phyloP scores from a whole-genome alignment of 2,329 filamentous ascomycete species.

The Cercospora nicotianae region DNA sequence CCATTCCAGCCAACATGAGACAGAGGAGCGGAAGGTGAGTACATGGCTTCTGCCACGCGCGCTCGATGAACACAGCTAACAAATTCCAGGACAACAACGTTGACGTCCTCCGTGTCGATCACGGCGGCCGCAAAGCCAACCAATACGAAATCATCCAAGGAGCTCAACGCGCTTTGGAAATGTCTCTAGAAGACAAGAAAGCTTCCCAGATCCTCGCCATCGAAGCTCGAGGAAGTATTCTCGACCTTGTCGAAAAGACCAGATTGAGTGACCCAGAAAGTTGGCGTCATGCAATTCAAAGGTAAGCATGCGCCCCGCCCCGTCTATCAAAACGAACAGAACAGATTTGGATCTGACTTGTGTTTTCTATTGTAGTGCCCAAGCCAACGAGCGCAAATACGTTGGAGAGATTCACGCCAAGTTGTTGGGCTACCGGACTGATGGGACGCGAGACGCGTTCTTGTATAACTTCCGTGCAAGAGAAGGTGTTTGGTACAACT shows the following conservation, averaged over 20 bases:
- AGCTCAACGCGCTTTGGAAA: slow-evolving; percentile 57
- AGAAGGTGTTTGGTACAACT: slow-evolving; percentile 81
- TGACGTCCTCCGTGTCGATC: slow-evolving; percentile 77
- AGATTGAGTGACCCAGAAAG: slow-evolving; percentile 75
- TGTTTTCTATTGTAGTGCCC: slow-evolving; percentile 52
- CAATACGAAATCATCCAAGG: slow-evolving; percentile 83
- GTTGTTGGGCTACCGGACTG: slow-evolving; percentile 61
- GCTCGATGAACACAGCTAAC: background rate
- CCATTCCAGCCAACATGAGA: slow-evolving; percentile 44
- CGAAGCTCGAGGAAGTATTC: slow-evolving; percentile 79
- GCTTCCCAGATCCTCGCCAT: slow-evolving; percentile 82
- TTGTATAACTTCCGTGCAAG: slow-evolving; percentile 90
- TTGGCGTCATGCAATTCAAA: slow-evolving; percentile 80
- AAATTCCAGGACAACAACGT: slow-evolving; percentile 57
- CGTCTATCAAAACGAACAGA: no score
- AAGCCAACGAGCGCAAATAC: slow-evolving; percentile 74
- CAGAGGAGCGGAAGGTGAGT: slow-evolving; percentile 41
- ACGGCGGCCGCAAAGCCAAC: slow-evolving; percentile 88
- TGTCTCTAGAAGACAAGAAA: slow-evolving; percentile 68
- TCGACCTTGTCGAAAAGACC: slow-evolving; percentile 74
- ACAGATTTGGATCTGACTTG: background rate
- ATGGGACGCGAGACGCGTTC: slow-evolving; percentile 70
- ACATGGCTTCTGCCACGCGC: no score
- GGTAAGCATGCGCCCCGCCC: slow-evolving; percentile 26
- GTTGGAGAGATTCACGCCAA: slow-evolving; percentile 78